These are phyloP conservation scores for Suillus occidentalis DNA, from an alignment of 768 basidiomycete species.

Conservation along the genomic window DNA sequence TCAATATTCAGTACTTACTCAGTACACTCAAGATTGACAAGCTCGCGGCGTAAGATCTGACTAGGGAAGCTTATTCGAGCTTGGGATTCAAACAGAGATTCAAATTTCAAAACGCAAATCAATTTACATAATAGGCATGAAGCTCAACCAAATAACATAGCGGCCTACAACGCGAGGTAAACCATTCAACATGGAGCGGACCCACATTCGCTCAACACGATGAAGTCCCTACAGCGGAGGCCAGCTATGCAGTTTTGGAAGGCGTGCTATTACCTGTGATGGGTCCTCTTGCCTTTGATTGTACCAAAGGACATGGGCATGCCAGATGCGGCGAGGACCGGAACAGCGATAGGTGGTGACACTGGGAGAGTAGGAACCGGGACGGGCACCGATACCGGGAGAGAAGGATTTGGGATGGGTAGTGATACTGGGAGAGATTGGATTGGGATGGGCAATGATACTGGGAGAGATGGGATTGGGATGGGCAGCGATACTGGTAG, in stretches of 20 bases:
- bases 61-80: not conserved
- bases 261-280: not conserved
- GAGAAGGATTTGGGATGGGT: not conserved
- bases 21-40: not conserved
- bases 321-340: not conserved
- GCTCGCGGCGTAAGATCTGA: not conserved
- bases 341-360: not conserved
- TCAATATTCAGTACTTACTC: not conserved
- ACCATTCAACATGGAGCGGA: not conserved
- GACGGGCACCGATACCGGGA: not conserved
- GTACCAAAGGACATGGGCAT: not conserved
- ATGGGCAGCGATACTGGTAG: not conserved
- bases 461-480: not conserved
- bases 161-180: constrained; percentile 4
- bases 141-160: not conserved
- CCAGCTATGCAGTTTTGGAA: not conserved
- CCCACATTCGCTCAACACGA: not conserved
- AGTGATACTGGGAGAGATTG: not conserved
- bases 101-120: not conserved
- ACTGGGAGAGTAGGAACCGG: not conserved
- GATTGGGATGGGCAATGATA: not conserved
- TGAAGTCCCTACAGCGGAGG: constrained; percentile 1
- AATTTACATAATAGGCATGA: not conserved
- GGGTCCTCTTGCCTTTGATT: not conserved
- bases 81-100: not conserved